Conservation (phyloP, 352 stramenopile genomes). For the Thalassiosira livingstoniorum region DNA sequence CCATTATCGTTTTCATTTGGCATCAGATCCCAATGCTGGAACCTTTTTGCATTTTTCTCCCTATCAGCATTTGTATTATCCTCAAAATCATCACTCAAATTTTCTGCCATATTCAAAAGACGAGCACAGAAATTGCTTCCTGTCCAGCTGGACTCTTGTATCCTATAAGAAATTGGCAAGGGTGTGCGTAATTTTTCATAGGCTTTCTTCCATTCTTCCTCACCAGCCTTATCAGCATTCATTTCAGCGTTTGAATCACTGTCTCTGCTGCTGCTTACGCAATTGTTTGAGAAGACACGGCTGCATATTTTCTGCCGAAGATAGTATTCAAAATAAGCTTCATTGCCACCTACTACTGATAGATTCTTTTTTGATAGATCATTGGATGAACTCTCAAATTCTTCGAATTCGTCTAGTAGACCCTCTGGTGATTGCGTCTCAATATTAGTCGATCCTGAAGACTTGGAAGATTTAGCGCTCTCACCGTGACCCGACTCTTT, state of each 20-base stretch:
- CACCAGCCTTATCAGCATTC: constrained; percentile 7
- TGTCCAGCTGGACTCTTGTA: constrained; percentile 30
- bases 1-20: neutral
- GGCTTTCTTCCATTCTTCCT: constrained; percentile 24
- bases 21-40: too few species aligned
- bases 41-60: neutral
- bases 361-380: too few species aligned
- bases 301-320: constrained; percentile 25
- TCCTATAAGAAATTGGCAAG: constrained; percentile 37
- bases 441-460: neutral
- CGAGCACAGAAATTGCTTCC: constrained; percentile 17
- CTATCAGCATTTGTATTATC: neutral
- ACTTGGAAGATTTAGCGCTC: neutral
- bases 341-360: constrained; percentile 33
- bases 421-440: neutral
- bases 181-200: constrained; percentile 27
- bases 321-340: constrained; percentile 54
- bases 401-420: neutral
- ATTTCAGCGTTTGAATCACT: too few species aligned
- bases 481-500: constrained; percentile 1
- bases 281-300: too few species aligned
- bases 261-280: too few species aligned
- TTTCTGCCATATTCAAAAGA: constrained; percentile 16
- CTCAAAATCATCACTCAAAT: neutral
- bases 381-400: too few species aligned